A percentile compares a stretch with the other conserved stretches of the same genome.
Conservation (phyloP, 768 basidiomycete genomes). For the Phaeolepiota aurea region DNA sequence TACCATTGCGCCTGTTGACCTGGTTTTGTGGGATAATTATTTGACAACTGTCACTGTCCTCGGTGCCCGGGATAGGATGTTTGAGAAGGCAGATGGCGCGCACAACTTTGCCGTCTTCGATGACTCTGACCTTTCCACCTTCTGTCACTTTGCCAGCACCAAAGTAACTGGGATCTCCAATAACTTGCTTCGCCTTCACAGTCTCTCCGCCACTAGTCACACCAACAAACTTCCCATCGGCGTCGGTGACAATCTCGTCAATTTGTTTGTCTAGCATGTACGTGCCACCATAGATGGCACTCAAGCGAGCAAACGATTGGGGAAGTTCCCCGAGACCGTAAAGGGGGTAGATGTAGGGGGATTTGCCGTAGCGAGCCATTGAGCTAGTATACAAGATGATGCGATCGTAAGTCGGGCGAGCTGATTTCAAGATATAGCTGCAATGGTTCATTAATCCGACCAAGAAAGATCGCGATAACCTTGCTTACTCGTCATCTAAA, state of each 20-base stretch:
- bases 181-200: conserved; percentile 95
- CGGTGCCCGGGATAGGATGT: conserved; percentile 96
- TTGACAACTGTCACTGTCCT: conserved; percentile 90
- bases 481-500: conserved; percentile 92
- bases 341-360: conserved; percentile 98
- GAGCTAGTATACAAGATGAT: conserved; percentile 97
- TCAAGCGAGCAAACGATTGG: conserved; percentile 95
- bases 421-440: conserved; percentile 91
- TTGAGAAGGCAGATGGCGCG: conserved; percentile 97
- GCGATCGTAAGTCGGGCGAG: conserved; percentile 85
- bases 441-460: no score
- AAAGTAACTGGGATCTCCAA: conserved; percentile 98
- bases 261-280: conserved; percentile 99
- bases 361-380: conserved; percentile 99
- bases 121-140: conserved; percentile 74
- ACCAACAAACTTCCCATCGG: conserved; percentile 84
- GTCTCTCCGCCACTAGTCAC: conserved; percentile 86
- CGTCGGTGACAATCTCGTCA: conserved; percentile 82
- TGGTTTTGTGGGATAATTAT: conserved; percentile 99
- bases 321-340: conserved; percentile 99
- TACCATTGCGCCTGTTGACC: conserved; percentile 86
- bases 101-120: conserved; percentile 92
- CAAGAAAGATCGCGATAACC: no score
- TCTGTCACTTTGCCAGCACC: conserved; percentile 58
- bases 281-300: conserved; percentile 97